Evolutionary conservation across 1,139 yeast genomes (phyloP).

Genomic region (Lodderomyces pseudojiufengensis): DNA sequence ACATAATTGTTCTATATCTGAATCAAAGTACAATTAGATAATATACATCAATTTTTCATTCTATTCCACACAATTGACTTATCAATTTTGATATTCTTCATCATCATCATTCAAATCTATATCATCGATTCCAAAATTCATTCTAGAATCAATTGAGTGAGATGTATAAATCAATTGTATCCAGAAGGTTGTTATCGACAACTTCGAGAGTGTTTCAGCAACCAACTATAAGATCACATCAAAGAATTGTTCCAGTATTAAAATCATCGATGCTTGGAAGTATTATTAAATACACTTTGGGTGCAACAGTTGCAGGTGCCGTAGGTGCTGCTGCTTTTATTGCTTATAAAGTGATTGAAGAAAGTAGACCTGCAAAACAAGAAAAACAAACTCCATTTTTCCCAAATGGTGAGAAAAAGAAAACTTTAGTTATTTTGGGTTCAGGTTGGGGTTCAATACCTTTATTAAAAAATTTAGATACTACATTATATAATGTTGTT

Average conservation of each 20-base stretch:
- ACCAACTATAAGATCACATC: neutral
- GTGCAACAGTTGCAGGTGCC: slow-evolving; percentile 25
- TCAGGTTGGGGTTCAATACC: slow-evolving; percentile 94
- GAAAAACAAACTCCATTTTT: slow-evolving; percentile 52
- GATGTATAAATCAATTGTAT: slow-evolving; percentile 1
- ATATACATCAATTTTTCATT: too few relatives aligned
- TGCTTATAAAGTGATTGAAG: slow-evolving; percentile 55
- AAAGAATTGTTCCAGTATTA: slow-evolving; percentile 1
- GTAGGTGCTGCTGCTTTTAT: slow-evolving; percentile 45
- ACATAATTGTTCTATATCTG: too few relatives aligned
- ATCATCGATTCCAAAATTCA: too few relatives aligned
- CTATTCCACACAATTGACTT: too few relatives aligned
- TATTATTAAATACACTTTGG: slow-evolving; percentile 30
- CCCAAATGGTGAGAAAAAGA: slow-evolving; percentile 71
- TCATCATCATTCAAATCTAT: too few relatives aligned
- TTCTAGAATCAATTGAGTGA: too few relatives aligned
- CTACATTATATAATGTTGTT: slow-evolving; percentile 81
- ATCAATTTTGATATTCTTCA: too few relatives aligned
- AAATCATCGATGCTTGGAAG: slow-evolving; percentile 17
- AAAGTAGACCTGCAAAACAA: slow-evolving; percentile 60
- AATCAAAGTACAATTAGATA: too few relatives aligned
- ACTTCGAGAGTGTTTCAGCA: neutral
- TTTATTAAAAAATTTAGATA: slow-evolving; percentile 78
- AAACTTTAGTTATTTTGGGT: slow-evolving; percentile 85
- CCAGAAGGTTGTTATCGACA: slow-evolving; percentile 1